Conservation (phyloP, 31 red algal species). For the Porphyra umbilicalis region DNA sequence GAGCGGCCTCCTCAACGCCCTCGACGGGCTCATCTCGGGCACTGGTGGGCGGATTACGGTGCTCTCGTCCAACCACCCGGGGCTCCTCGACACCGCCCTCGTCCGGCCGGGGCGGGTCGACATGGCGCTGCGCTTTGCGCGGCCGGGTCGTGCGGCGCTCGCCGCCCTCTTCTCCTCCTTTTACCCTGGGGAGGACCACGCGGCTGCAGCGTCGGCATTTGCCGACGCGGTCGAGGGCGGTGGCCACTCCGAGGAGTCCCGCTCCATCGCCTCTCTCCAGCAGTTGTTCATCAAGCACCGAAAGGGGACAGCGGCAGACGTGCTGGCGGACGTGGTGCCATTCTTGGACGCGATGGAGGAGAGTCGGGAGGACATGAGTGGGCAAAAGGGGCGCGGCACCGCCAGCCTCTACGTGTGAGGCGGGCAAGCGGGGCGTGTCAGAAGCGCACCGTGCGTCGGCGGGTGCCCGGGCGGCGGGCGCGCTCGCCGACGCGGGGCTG, state of each 20-base stretch:
- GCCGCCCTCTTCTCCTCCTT: constrained; percentile 26
- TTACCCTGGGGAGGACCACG: constrained; percentile 18
- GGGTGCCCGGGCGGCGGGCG: too few species aligned
- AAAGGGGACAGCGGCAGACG: neutral
- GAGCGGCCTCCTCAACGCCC: constrained; percentile 49
- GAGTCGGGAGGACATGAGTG: neutral
- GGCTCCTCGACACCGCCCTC: constrained; percentile 38
- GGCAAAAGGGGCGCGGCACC: neutral
- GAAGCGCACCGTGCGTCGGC: too few species aligned
- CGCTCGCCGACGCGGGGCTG: too few species aligned
- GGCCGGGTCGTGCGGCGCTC: constrained; percentile 9
- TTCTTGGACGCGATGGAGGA: neutral
- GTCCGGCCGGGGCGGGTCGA: constrained; percentile 52
- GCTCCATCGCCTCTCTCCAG: constrained; percentile 27
- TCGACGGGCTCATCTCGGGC: constrained; percentile 36
- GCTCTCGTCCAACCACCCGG: constrained; percentile 50
- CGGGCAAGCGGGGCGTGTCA: too few species aligned
- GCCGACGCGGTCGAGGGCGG: neutral
- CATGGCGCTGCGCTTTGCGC: constrained; percentile 11
- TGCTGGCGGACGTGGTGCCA: neutral
- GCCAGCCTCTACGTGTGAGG: neutral
- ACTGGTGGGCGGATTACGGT: constrained; percentile 19
- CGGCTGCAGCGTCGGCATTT: constrained; percentile 11
- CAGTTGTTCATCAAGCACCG: constrained; percentile 32
- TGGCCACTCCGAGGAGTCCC: neutral